phyloP scores from a whole-genome alignment of 2,329 filamentous ascomycete genomes.

The Verticillium zaregamsianum region DNA sequence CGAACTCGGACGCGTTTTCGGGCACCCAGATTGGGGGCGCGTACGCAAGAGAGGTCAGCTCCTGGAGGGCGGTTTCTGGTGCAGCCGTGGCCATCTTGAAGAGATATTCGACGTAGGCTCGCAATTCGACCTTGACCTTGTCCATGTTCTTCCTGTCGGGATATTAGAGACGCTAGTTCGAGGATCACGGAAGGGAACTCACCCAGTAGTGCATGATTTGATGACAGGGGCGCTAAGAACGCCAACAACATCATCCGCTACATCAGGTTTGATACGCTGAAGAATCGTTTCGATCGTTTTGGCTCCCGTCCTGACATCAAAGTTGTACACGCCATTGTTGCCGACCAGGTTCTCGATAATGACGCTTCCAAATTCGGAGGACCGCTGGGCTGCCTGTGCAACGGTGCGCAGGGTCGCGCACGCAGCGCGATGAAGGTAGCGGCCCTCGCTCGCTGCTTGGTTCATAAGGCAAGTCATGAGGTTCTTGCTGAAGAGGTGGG shows the following conservation, averaged over 20 bases:
- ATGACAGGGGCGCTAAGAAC: conserved; percentile 25
- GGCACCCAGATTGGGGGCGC: conserved; percentile 32
- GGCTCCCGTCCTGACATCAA: conserved; percentile 81
- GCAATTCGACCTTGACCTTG: conserved; percentile 32
- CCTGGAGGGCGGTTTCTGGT: conserved; percentile 36
- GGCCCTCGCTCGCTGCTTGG: conserved; percentile 71
- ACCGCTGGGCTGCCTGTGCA: conserved; percentile 57
- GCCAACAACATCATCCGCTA: conserved; percentile 49
- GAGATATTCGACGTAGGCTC: conserved; percentile 50
- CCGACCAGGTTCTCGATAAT: conserved; percentile 67
- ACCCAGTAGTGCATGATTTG: conserved; percentile 21
- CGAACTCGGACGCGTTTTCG: conserved; percentile 12
- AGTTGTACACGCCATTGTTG: conserved; percentile 67
- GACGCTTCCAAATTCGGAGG: conserved; percentile 54
- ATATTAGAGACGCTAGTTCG: conserved; percentile 26
- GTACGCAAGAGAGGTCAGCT: conserved; percentile 54
- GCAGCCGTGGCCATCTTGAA: conserved; percentile 44
- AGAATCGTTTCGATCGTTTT: conserved; percentile 79
- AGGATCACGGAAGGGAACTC: conserved; percentile 7
- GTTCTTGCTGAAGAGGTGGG: conserved; percentile 74
- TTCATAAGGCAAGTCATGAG: conserved; percentile 79
- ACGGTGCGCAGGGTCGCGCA: conserved; percentile 70
- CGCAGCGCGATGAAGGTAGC: conserved; percentile 76
- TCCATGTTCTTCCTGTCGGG: conserved; percentile 26
- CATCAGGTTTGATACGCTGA: conserved; percentile 51